Base-by-base conservation (phyloP, 1,139 yeast genomes). In the Blastobotrys petasosporus region DNA sequence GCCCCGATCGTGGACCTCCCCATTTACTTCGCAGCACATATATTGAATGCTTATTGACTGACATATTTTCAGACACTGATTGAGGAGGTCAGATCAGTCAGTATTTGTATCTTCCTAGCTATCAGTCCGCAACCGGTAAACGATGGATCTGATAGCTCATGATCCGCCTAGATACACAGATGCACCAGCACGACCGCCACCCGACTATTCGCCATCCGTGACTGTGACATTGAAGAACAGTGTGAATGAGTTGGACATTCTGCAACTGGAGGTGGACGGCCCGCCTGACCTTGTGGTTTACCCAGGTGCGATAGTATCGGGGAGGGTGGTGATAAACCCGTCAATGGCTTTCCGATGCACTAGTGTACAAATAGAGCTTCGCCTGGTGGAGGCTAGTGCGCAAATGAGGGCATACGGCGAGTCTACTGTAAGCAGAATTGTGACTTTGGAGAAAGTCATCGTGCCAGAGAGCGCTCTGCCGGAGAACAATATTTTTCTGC, bases 311-410 rank as follows among this genome's bases (percentile, higher is more conserved):
- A 32, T 44, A 12, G 32, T 44, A 9, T 44, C 47, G 9, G 47
- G 47, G 16, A 20, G 44, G 31, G 43, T 32, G 3, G 25, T 39
- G n/a, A 28, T 44, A n/a, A 33, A 44, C 23, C 47, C 47, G 5
- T 39, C 44, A 23, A 39, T 44, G 47, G 12, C 44, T 13, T 34
- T 44, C 25, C 17, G 31, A 6, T 39, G 34, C 36, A 25, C 43
- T 3, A 25, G 33, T 2, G 20, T 44, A 33, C 20, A 25, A 6
- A 13, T 44, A 6, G 47, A 40, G 4, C 37, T 44, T 13, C 32
- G 17, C 9, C 30, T 44, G 36, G 38, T 35, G 10, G 44, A 44
- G 25, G 23, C 40, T n/a, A 41, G 28, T 13, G 41, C 44, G 5
- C 37, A 39, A 33, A 8, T 34, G 2, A 30, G 16, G 13, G 44